Evolutionary conservation across 2,329 filamentous ascomycete genomes (phyloP).

Genomic region (Cercospora janseana): DNA sequence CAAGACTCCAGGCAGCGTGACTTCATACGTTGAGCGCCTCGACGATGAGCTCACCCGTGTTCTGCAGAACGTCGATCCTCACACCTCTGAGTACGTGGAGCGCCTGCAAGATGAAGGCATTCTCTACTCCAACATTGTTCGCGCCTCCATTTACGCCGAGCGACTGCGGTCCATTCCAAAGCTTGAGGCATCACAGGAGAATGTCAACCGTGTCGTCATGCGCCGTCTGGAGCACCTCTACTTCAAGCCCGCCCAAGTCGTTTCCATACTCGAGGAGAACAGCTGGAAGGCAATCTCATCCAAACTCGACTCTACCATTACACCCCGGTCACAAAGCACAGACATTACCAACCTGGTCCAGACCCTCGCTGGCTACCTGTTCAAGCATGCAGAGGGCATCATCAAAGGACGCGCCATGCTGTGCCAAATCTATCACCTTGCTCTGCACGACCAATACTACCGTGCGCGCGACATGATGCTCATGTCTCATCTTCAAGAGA

Average conservation of each 20-base stretch:
- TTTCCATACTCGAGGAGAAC: slow-evolving; percentile 90
- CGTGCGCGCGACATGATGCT: slow-evolving; percentile 98
- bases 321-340: slow-evolving; percentile 64
- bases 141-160: slow-evolving; percentile 85
- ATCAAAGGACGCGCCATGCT: slow-evolving; percentile 95
- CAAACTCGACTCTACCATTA: slow-evolving; percentile 73
- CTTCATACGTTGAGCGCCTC: slow-evolving; percentile 90
- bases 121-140: slow-evolving; percentile 89
- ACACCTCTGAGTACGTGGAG: slow-evolving; percentile 98
- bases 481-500: slow-evolving; percentile 98
- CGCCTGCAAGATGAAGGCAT: slow-evolving; percentile 84
- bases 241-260: slow-evolving; percentile 95
- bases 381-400: slow-evolving; percentile 90
- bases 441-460: slow-evolving; percentile 97
- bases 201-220: slow-evolving; percentile 88
- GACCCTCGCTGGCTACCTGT: slow-evolving; percentile 90
- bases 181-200: slow-evolving; percentile 77
- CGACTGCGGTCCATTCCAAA: slow-evolving; percentile 66
- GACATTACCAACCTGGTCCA: slow-evolving; percentile 77
- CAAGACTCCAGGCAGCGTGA: slow-evolving; percentile 88
- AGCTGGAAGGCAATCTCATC: slow-evolving; percentile 79
- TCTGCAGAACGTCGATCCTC: slow-evolving; percentile 95
- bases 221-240: slow-evolving; percentile 94
- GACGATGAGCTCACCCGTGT: slow-evolving; percentile 97
- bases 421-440: slow-evolving; percentile 97